phyloP scores from a whole-genome alignment of 2,329 filamentous ascomycete genomes.

The Sarocladium brachiariae region DNA sequence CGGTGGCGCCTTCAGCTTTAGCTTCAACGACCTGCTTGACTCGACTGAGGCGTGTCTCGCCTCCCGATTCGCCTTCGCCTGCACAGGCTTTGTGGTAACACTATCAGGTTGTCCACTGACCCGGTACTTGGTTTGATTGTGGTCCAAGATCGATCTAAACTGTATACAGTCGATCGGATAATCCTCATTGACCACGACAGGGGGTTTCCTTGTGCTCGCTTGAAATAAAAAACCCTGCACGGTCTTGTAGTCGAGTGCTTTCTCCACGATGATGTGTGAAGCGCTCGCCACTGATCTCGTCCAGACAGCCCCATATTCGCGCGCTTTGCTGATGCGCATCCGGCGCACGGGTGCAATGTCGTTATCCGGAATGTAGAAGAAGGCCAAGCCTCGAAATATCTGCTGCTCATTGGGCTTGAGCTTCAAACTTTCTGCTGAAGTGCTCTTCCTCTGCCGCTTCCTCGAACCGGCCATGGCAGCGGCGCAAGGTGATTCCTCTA shows the following conservation, averaged over 20 bases:
- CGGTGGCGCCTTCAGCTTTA: constrained; percentile 45
- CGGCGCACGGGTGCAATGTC: constrained; percentile 61
- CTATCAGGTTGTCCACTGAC: constrained; percentile 41
- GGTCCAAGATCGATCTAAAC: constrained; percentile 51
- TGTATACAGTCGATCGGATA: constrained; percentile 64
- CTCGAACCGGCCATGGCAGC: background rate
- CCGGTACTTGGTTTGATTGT: constrained; percentile 50
- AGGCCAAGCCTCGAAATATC: constrained; percentile 54
- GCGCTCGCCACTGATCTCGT: constrained; percentile 50
- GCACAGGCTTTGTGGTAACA: constrained; percentile 5
- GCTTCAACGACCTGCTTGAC: constrained; percentile 33
- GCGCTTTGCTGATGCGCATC: constrained; percentile 66
- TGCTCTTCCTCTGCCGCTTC: constrained; percentile 38
- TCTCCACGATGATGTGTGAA: constrained; percentile 78
- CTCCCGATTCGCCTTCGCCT: background rate
- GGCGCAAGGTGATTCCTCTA: background rate
- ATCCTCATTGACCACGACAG: constrained; percentile 56
- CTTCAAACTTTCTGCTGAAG: constrained; percentile 37
- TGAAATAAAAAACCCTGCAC: constrained; percentile 43
- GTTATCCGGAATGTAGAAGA: constrained; percentile 78
- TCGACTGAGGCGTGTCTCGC: constrained; percentile 12
- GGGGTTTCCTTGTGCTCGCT: constrained; percentile 17
- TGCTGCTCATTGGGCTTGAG: constrained; percentile 43
- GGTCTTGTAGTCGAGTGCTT: constrained; percentile 54
- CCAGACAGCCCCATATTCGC: constrained; percentile 71